Conservation (phyloP, 192 early-diverging fungal species). For the Geranomyces michiganensis region DNA sequence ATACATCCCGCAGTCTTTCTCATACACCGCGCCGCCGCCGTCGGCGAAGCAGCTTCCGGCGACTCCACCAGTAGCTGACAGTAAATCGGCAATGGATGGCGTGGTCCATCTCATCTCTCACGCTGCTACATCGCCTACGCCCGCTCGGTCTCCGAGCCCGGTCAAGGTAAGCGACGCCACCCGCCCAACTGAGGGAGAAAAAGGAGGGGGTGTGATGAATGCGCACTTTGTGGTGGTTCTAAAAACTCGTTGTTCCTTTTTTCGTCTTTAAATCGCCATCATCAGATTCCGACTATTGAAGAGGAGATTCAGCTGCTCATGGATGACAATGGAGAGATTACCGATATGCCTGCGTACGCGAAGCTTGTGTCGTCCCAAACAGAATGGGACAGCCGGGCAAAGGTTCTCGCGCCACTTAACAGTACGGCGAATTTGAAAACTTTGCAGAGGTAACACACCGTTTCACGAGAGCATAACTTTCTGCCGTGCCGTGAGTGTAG, state of each 20-base stretch:
- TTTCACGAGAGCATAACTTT: too few relatives aligned
- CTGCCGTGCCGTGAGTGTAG: too few relatives aligned
- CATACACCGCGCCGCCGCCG: too few relatives aligned
- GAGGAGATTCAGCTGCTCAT: neutral
- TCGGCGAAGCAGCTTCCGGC: too few relatives aligned
- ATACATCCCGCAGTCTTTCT: too few relatives aligned
- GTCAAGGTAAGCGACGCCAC: neutral
- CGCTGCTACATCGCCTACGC: too few relatives aligned
- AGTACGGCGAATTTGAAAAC: neutral
- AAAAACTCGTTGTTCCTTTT: neutral
- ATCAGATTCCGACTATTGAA: neutral
- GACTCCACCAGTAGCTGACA: too few relatives aligned
- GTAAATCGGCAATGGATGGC: too few relatives aligned
- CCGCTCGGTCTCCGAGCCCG: too few relatives aligned
- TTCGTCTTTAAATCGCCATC: neutral
- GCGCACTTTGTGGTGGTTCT: neutral
- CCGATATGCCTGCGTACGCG: conserved; percentile 1
- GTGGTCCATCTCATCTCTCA: too few relatives aligned
- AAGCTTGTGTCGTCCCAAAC: conserved; percentile 4
- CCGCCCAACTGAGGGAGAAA: neutral
- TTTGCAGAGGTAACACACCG: neutral
- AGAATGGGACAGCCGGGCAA: neutral
- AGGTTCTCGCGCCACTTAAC: neutral
- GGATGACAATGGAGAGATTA: neutral
- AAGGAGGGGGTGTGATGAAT: neutral